These are phyloP conservation scores for Trichoderma polysporum DNA, from an alignment of 2,329 filamentous ascomycete species.

Conservation along the genomic window DNA sequence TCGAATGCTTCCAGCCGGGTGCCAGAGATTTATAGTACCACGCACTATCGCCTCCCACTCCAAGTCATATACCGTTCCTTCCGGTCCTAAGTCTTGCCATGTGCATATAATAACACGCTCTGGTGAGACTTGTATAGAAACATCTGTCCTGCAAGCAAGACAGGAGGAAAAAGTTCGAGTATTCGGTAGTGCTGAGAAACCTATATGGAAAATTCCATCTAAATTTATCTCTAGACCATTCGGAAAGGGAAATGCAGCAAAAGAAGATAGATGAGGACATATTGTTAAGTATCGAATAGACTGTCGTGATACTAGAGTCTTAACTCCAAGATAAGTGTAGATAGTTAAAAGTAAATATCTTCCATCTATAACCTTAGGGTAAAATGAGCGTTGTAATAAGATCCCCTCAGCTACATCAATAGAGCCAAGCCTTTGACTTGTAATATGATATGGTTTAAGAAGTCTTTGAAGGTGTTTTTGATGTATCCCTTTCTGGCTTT, in stretches of 20 bases:
- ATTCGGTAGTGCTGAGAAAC: not conserved
- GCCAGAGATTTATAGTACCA: not conserved
- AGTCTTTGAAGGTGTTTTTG: not conserved
- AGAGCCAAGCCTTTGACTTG: not conserved
- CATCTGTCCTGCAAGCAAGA: not conserved
- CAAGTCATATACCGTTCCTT: not conserved
- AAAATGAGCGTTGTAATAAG: not conserved
- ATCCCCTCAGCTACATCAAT: not conserved
- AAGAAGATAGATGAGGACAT: not conserved
- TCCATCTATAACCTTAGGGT: constrained; percentile 4
- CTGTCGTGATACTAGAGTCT: not conserved
- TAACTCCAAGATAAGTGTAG: not conserved
- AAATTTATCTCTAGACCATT: not conserved
- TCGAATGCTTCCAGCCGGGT: not conserved
- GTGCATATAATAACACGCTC: not conserved
- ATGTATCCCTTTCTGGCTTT: not conserved
- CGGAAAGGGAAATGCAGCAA: not conserved
- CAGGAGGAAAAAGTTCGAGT: not conserved
- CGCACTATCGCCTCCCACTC: not conserved
- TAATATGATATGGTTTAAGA: not conserved
- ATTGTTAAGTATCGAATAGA: not conserved
- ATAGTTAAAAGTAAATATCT: not conserved
- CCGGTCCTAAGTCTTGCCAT: constrained; percentile 5
- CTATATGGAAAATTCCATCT: not conserved
- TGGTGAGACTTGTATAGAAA: not conserved